Conservation (phyloP, 2,329 filamentous ascomycete genomes). For the Aspergillus spinulosporus region DNA sequence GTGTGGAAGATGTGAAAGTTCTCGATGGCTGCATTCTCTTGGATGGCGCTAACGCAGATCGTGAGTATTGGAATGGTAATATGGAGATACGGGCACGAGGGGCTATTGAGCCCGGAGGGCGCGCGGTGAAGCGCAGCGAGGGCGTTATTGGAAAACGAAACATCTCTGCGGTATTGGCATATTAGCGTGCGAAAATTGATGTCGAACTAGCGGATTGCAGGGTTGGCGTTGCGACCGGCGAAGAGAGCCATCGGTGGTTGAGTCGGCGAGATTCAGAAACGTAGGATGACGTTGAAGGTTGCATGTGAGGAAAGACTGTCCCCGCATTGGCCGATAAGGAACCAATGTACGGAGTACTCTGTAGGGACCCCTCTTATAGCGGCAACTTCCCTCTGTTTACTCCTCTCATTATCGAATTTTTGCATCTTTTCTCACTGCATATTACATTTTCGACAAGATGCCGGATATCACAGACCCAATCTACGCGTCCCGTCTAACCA, state of each 20-base stretch:
- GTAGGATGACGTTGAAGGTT: not conserved
- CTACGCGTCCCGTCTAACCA: not conserved
- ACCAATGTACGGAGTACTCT: not conserved
- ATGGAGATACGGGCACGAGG: constrained; percentile 1
- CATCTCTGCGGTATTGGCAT: constrained; percentile 18
- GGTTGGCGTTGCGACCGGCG: not conserved
- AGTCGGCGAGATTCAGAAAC: not conserved
- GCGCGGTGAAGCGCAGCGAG: constrained; percentile 7
- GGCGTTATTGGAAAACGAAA: constrained; percentile 18
- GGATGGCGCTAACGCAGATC: not conserved
- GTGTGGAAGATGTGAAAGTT: not conserved
- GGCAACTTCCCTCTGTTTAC: not conserved
- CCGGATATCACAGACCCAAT: not conserved
- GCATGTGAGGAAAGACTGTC: not conserved
- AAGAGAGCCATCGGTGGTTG: not conserved
- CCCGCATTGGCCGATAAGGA: not conserved
- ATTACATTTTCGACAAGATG: not conserved
- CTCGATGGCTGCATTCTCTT: not conserved
- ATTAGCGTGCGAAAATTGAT: not conserved
- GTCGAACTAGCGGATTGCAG: too few species aligned
- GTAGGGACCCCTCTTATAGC: not conserved
- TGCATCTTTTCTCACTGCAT: not conserved
- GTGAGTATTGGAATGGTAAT: constrained; percentile 6
- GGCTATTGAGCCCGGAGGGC: not conserved
- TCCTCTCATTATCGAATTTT: not conserved